phyloP scores from a whole-genome alignment of 306 rosid genomes.

The Begonia peltatifolia region DNA sequence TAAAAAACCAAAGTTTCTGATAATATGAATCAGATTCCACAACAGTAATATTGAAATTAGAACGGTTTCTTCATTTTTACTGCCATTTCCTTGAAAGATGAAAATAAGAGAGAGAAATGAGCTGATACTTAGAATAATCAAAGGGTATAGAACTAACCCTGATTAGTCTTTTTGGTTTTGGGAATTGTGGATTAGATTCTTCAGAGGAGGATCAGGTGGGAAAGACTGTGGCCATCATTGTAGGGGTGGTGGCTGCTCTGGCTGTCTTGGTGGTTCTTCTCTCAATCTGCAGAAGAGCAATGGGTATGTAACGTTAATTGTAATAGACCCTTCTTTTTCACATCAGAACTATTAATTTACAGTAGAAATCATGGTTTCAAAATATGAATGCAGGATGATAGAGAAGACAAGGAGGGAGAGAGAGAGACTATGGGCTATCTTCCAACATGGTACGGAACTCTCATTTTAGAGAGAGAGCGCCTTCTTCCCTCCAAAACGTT shows the following conservation, averaged over 20 bases:
- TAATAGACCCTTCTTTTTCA: background rate
- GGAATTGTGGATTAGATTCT: slow-evolving; percentile 38
- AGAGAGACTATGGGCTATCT: too few relatives aligned
- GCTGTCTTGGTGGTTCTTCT: slow-evolving; percentile 77
- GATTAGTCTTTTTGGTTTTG: slow-evolving; percentile 5
- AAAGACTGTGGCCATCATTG: slow-evolving; percentile 71
- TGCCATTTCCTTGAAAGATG: background rate
- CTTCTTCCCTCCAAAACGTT: too few relatives aligned
- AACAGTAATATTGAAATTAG: background rate
- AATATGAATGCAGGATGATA: background rate
- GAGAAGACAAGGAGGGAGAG: background rate
- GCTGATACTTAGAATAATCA: background rate
- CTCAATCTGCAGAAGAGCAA: slow-evolving; percentile 65
- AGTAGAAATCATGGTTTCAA: background rate
- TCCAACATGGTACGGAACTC: too few relatives aligned
- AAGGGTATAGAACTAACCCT: slow-evolving; percentile 5
- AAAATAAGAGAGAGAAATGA: background rate
- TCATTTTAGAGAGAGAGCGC: too few relatives aligned
- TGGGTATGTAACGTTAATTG: slow-evolving; percentile 17
- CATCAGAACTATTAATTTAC: background rate
- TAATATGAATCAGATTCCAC: too few relatives aligned
- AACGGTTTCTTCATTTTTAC: background rate
- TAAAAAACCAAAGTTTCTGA: too few relatives aligned
- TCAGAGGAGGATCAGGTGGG: slow-evolving; percentile 49
- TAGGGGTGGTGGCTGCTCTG: slow-evolving; percentile 52